Evolutionary conservation across 2,329 filamentous ascomycete genomes (phyloP).

Genomic region (Penicillium italicum): DNA sequence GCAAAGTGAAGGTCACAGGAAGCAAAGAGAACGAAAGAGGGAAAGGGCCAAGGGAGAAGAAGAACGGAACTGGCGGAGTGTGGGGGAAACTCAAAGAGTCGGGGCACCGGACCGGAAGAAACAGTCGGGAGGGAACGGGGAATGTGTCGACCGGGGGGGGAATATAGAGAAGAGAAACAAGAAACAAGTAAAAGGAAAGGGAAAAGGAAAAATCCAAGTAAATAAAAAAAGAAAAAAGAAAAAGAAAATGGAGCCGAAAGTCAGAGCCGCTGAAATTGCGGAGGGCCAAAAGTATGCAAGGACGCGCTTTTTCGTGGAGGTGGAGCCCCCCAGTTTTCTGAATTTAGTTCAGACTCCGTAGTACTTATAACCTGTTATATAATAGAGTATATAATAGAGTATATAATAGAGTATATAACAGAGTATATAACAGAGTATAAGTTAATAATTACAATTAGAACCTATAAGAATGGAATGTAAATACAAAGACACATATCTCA

Average conservation of each 20-base stretch:
- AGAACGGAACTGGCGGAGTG: slow-evolving; percentile 33
- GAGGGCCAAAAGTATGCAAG: slow-evolving; percentile 25
- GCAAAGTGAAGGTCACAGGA: neutral
- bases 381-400: too few species aligned
- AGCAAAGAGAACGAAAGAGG: slow-evolving; percentile 8
- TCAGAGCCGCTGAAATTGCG: slow-evolving; percentile 24
- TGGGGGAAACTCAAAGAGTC: slow-evolving; percentile 33
- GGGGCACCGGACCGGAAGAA: slow-evolving; percentile 32
- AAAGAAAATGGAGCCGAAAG: slow-evolving; percentile 13
- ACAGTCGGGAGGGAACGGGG: slow-evolving; percentile 24
- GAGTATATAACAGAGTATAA: too few species aligned
- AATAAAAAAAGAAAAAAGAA: slow-evolving; percentile 12
- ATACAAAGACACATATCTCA: too few species aligned
- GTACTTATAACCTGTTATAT: neutral
- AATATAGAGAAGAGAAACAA: slow-evolving; percentile 12
- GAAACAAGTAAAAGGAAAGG: neutral
- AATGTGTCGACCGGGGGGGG: slow-evolving; percentile 11
- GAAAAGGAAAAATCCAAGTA: neutral
- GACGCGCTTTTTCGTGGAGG: slow-evolving; percentile 23
- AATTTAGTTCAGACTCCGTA: slow-evolving; percentile 3
- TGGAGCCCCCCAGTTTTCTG: slow-evolving; percentile 20
- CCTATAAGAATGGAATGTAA: too few species aligned
- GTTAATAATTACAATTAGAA: too few species aligned
- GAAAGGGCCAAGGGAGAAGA: slow-evolving; percentile 6
- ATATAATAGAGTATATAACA: too few species aligned